Evolutionary conservation across 352 stramenopile genomes (phyloP).

Genomic region (Phytopythium litorale): DNA sequence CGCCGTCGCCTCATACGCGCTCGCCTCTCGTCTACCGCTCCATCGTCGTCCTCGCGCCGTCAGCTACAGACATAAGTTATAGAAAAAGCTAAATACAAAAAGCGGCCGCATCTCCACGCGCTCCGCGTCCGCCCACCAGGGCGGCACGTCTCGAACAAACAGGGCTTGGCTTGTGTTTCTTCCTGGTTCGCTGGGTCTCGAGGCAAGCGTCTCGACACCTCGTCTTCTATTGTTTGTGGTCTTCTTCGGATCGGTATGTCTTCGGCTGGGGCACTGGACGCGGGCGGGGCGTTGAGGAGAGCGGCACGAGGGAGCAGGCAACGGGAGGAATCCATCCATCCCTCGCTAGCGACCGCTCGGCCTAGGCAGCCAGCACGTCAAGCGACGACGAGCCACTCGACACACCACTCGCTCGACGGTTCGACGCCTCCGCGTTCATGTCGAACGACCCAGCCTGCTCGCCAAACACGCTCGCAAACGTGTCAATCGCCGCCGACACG

Average conservation of each 20-base stretch:
- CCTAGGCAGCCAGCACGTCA: not conserved
- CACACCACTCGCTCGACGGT: not conserved
- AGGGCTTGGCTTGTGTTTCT: constrained; percentile 4
- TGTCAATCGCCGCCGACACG: constrained; percentile 21
- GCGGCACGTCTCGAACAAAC: not conserved
- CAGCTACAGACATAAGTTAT: constrained; percentile 8
- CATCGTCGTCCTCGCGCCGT: not conserved
- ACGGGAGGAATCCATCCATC: not conserved
- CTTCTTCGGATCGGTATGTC: constrained; percentile 6
- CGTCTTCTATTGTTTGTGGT: constrained; percentile 23
- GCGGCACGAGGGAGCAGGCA: not conserved
- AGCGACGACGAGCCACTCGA: not conserved
- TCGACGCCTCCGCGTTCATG: not conserved
- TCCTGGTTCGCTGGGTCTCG: constrained; percentile 5
- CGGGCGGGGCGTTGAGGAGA: not conserved
- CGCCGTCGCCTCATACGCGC: not conserved
- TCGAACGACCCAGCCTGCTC: not conserved
- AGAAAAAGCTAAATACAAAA: constrained; percentile 7
- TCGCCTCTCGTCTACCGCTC: constrained; percentile 5
- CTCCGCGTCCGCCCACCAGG: not conserved
- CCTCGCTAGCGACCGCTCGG: not conserved
- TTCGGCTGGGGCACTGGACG: not conserved
- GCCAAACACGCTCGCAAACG: constrained; percentile 10
- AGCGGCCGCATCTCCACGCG: not conserved
- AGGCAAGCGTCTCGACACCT: not conserved